Conservation (phyloP, 2,329 filamentous ascomycete genomes). For the Xylariaceae sp. region DNA sequence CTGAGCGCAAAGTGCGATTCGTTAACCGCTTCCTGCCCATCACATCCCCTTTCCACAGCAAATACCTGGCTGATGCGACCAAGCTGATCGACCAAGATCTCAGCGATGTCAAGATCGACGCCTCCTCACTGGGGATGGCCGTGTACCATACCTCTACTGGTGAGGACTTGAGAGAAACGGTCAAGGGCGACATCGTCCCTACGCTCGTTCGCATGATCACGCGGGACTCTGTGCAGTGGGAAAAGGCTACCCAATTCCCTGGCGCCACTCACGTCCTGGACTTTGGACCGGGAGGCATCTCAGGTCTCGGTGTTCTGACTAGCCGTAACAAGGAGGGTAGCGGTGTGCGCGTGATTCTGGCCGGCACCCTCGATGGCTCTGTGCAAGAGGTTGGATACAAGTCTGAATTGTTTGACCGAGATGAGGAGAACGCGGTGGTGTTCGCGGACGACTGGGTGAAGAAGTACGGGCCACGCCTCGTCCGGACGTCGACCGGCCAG, state of each 20-base stretch:
- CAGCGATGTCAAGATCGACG: conserved; percentile 71
- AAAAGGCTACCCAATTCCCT: conserved; percentile 86
- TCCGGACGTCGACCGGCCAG: conserved; percentile 82
- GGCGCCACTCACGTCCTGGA: conserved; percentile 90
- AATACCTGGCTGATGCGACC: conserved; percentile 79
- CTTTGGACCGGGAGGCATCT: conserved; percentile 95
- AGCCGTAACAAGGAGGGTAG: conserved; percentile 99
- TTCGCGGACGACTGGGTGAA: conserved; percentile 98
- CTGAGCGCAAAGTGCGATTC: conserved; percentile 92
- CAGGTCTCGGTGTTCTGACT: conserved; percentile 88
- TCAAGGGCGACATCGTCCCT: conserved; percentile 75
- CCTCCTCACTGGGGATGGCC: conserved; percentile 69
- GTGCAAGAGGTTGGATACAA: conserved; percentile 94
- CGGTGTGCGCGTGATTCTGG: conserved; percentile 91
- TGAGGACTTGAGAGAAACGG: conserved; percentile 68
- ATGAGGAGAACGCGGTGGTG: conserved; percentile 89
- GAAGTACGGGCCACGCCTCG: conserved; percentile 86
- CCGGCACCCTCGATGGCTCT: conserved; percentile 86
- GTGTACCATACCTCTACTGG: conserved; percentile 90
- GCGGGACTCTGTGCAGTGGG: conserved; percentile 91
- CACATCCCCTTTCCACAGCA: conserved; percentile 96
- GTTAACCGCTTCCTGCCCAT: conserved; percentile 96
- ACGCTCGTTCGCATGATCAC: conserved; percentile 89
- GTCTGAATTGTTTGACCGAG: conserved; percentile 92
- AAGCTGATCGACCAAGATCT: conserved; percentile 82